Evolutionary conservation across 768 basidiomycete genomes (phyloP).

Genomic region (Aureoboletus auriporus): DNA sequence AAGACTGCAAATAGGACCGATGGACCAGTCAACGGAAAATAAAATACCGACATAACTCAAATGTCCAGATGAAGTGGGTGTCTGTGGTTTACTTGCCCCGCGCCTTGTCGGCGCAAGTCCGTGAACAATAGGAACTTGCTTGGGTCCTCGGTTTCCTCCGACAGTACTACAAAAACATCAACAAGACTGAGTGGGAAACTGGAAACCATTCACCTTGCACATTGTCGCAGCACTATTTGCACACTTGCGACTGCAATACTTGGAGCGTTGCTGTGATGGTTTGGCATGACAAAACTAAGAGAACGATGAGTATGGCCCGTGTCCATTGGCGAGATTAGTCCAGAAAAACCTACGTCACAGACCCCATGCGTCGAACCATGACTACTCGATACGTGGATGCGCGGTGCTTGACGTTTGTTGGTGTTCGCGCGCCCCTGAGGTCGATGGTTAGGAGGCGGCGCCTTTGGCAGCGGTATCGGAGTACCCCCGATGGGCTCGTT

Average conservation of each 20-base stretch:
- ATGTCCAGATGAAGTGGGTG: background rate
- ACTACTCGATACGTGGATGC: constrained; percentile 4
- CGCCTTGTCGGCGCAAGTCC: constrained; percentile 19
- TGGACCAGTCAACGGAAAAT: constrained; percentile 5
- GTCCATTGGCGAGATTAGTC: background rate
- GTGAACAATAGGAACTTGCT: constrained; percentile 23
- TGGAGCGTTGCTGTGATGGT: constrained; percentile 50
- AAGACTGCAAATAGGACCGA: background rate
- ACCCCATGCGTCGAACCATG: constrained; percentile 5
- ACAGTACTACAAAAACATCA: constrained; percentile 17
- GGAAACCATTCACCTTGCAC: constrained; percentile 19
- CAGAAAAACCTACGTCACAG: constrained; percentile 21
- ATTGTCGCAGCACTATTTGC: constrained; percentile 38
- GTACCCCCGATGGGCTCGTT: constrained; percentile 4
- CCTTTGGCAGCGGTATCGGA: background rate
- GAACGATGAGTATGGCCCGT: background rate
- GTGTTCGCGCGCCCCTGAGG: background rate
- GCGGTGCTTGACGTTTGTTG: constrained; percentile 10
- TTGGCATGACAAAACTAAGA: constrained; percentile 47
- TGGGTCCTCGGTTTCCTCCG: constrained; percentile 14
- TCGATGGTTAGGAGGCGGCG: constrained; percentile 3
- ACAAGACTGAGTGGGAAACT: background rate
- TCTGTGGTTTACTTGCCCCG: constrained; percentile 8
- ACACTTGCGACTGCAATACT: constrained; percentile 61
- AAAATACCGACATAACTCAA: background rate